These are phyloP conservation scores for Theobroma grandiflorum DNA, from an alignment of 441 rosid genomes.

Conservation along the genomic window DNA sequence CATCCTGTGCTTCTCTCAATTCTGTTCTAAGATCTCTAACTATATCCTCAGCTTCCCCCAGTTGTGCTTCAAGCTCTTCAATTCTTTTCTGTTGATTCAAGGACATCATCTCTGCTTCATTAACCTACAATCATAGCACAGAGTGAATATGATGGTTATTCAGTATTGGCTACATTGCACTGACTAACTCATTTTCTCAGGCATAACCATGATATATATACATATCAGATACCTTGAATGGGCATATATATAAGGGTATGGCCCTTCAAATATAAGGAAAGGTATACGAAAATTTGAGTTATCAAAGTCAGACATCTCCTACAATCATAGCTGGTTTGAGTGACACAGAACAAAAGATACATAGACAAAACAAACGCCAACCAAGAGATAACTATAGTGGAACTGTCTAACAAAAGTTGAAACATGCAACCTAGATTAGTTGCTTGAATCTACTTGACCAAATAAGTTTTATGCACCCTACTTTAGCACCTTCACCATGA, in stretches of 20 bases:
- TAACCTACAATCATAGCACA: constrained; percentile 49
- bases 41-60: constrained; percentile 91
- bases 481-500: background rate
- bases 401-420: constrained; percentile 10
- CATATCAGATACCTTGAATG: background rate
- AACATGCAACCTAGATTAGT: background rate
- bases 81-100: constrained; percentile 68
- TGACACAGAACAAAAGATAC: background rate
- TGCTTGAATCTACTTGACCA: constrained; percentile 24
- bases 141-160: background rate
- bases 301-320: background rate
- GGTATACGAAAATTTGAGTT: background rate
- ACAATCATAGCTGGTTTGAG: background rate
- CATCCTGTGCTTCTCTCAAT: constrained; percentile 69
- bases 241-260: background rate
- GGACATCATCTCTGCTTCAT: constrained; percentile 65
- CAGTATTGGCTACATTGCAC: background rate
- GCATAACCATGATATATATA: background rate
- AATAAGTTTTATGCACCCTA: background rate
- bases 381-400: background rate
- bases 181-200: background rate
- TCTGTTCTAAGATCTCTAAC: constrained; percentile 87
- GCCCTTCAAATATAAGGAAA: background rate
- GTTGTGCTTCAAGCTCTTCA: constrained; percentile 90
- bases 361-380: background rate